A percentile compares a stretch with the other conserved stretches of the same genome.
Evolutionary conservation across 768 basidiomycete species (phyloP).

Genomic region (Lyophyllum semitale): DNA sequence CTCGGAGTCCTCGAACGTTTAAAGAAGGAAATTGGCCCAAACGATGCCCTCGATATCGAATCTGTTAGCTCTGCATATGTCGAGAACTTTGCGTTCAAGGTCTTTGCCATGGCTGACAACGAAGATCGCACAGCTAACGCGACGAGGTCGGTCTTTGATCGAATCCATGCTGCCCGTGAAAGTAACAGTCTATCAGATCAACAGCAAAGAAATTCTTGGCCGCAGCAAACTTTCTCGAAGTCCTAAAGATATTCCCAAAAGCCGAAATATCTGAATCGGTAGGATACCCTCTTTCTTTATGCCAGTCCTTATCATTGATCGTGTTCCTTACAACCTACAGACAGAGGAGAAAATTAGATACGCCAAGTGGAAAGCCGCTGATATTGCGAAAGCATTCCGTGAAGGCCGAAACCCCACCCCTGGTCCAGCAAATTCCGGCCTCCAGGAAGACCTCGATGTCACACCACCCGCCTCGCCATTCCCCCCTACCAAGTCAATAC

Average conservation of each 20-base stretch:
- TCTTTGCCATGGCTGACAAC: slow-evolving; percentile 89
- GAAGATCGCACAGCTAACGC: slow-evolving; percentile 82
- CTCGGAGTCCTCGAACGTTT: slow-evolving; percentile 79
- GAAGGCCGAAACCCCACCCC: slow-evolving; percentile 85
- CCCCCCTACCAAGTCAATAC: slow-evolving; percentile 9
- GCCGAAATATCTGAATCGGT: slow-evolving; percentile 60
- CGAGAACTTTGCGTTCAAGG: slow-evolving; percentile 90
- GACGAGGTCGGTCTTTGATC: slow-evolving; percentile 57
- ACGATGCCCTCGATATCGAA: slow-evolving; percentile 84
- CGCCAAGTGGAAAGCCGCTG: slow-evolving; percentile 96
- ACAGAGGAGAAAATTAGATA: slow-evolving; percentile 88
- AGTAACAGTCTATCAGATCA: slow-evolving; percentile 44
- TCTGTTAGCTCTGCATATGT: slow-evolving; percentile 84
- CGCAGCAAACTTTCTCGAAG: slow-evolving; percentile 92
- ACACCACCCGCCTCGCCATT: slow-evolving; percentile 10
- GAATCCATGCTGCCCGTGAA: neutral
- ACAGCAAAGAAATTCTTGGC: slow-evolving; percentile 96
- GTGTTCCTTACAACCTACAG: slow-evolving; percentile 36
- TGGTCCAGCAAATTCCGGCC: slow-evolving; percentile 64
- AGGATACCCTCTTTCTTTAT: slow-evolving; percentile 21
- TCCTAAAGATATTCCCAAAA: slow-evolving; percentile 76
- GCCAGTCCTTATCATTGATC: neutral
- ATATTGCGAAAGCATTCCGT: slow-evolving; percentile 92
- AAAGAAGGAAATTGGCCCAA: slow-evolving; percentile 72
- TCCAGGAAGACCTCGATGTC: slow-evolving; percentile 24